Evolutionary conservation across 306 rosid species (phyloP), one percentile per base, ranked within the genome.

Genomic region (Delonix regia): DNA sequence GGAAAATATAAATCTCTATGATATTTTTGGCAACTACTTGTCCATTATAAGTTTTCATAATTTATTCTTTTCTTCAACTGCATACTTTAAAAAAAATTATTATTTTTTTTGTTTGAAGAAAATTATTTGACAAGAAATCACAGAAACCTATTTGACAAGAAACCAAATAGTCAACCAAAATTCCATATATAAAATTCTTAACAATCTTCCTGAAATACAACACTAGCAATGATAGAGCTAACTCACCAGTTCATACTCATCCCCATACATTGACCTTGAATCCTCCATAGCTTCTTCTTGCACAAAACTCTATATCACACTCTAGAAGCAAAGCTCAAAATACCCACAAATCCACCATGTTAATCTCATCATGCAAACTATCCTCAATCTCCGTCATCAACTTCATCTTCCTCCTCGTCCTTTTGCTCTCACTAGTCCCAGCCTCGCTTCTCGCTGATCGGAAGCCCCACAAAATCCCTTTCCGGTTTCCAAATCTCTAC

Each of bases 401-500:
- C 39, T 6, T 78, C 24, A 0, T 66, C 52, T 2, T 84, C 38
- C 27, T 88, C 69, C 6, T 75, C 70, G 5, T 85, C 68, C 5
- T 90, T 0, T 4, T 66, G 12, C 39, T 71, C 27, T 45, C 66
- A 24, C 9, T 38, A 24, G 36, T 39, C 19, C 81, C 90, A 21
- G 51, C 42, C 33, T 52, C 30, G 15, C 24, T 80, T 45, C 63
- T 86, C 36, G 92, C 90, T 67, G 51, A n/a, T n/a, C 16, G 76
- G 0, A 78, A 72, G 19, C 70, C 78, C 76, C 97, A 91, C 73
- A 44, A 79, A 66, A 91, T 95, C 89, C 75, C 69, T 69, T 95
- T 95, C 90, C 91, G 90, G 3, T 91, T 86, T 61, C 94, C 84
- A 0, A 88, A 87, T 75, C 97, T 95, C 87, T 95, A 83, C 76